phyloP scores from a whole-genome alignment of 2,329 filamentous ascomycete genomes.

The Lachnellula subtilissima region DNA sequence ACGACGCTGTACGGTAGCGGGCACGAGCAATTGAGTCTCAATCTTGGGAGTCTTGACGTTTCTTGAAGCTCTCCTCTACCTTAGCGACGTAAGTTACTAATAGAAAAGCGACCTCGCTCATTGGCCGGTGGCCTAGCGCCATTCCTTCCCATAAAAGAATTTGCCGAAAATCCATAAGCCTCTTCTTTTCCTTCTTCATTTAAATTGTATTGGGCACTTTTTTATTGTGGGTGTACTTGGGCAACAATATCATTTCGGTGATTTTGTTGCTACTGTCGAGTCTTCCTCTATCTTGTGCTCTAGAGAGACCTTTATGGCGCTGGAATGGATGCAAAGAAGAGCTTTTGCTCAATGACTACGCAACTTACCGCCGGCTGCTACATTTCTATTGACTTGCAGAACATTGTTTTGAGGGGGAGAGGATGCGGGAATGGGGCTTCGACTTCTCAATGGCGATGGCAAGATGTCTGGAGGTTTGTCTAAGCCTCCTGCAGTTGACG shows the following conservation, averaged over 20 bases:
- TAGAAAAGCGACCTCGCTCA: not conserved
- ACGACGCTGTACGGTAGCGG: conserved; percentile 19
- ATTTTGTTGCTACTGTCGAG: conserved; percentile 49
- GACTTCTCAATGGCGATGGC: not conserved
- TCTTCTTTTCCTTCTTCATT: conserved; percentile 37
- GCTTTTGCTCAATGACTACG: conserved; percentile 41
- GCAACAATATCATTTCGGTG: conserved; percentile 36
- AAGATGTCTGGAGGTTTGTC: not conserved
- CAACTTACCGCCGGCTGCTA: conserved; percentile 70
- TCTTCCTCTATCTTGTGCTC: conserved; percentile 71
- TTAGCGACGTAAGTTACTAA: conserved; percentile 21
- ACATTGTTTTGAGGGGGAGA: not conserved
- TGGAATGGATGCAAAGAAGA: conserved; percentile 71
- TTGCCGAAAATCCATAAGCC: conserved; percentile 2
- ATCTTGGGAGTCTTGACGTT: conserved; percentile 11
- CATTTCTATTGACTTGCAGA: conserved; percentile 37
- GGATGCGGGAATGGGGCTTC: not conserved
- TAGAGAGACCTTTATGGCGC: conserved; percentile 52
- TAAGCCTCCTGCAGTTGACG: no score
- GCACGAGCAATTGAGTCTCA: conserved; percentile 17
- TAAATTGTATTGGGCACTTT: conserved; percentile 59
- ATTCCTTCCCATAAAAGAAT: no score
- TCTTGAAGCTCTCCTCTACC: conserved; percentile 9
- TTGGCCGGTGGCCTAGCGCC: not conserved
- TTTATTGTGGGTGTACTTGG: conserved; percentile 70